Evolutionary conservation across 2,329 filamentous ascomycete species (phyloP).

Genomic region (Trichophyton rubrum): DNA sequence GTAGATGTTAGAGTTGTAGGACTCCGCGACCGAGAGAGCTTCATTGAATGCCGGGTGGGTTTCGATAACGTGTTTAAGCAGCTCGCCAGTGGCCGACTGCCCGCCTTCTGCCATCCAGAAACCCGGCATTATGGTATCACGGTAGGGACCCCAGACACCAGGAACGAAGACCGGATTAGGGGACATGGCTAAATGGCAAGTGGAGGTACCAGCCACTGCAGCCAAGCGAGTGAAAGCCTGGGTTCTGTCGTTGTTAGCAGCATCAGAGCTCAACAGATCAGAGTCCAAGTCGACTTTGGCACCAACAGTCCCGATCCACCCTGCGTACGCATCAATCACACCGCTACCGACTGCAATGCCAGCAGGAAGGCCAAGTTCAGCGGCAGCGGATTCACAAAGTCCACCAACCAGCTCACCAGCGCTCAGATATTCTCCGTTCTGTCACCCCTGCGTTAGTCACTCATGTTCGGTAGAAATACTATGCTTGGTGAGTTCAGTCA

Average conservation of each 20-base stretch:
- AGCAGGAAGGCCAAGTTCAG: conserved; percentile 68
- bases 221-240: conserved; percentile 89
- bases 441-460: conserved; percentile 10
- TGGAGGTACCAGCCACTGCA: conserved; percentile 90
- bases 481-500: conserved; percentile 37
- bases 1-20: conserved; percentile 79
- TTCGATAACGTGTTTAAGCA: conserved; percentile 87
- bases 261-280: conserved; percentile 54
- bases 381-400: conserved; percentile 69
- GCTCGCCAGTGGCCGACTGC: conserved; percentile 88
- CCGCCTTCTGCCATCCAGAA: conserved; percentile 98
- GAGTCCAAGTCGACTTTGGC: conserved; percentile 71
- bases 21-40: conserved; percentile 64
- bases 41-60: conserved; percentile 84
- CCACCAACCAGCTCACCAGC: conserved; percentile 83
- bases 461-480: neutral
- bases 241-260: conserved; percentile 69
- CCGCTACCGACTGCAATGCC: conserved; percentile 90
- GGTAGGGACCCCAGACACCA: conserved; percentile 94
- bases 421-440: conserved; percentile 87
- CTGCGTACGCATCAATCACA: conserved; percentile 96
- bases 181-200: conserved; percentile 94
- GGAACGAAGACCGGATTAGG: conserved; percentile 83
- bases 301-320: conserved; percentile 98
- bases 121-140: conserved; percentile 79